These are phyloP conservation scores for Magnusiomyces fungicola DNA, from an alignment of 1,139 yeast species.

Conservation along the genomic window DNA sequence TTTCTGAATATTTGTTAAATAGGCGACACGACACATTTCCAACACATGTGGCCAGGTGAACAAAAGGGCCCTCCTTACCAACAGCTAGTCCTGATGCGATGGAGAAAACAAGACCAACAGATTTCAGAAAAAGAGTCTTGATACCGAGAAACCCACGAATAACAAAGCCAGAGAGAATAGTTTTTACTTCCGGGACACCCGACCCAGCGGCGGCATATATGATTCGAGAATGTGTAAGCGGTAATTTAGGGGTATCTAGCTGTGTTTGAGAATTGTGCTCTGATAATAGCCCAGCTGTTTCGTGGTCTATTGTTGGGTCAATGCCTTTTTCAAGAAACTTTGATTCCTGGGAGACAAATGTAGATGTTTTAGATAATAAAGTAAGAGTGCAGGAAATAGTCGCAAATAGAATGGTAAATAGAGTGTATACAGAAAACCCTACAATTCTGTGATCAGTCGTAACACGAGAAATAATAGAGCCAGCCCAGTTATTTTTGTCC, in stretches of 20 bases:
- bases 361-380: slow-evolving; percentile 41
- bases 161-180: slow-evolving; percentile 50
- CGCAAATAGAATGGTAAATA: slow-evolving; percentile 41
- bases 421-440: slow-evolving; percentile 38
- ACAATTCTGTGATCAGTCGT: slow-evolving; percentile 22
- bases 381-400: slow-evolving; percentile 43
- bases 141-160: slow-evolving; percentile 51
- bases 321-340: background rate
- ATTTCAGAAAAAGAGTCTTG: slow-evolving; percentile 46
- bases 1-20: slow-evolving; percentile 43
- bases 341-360: slow-evolving; percentile 21
- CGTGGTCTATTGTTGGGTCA: too few relatives aligned
- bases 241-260: background rate
- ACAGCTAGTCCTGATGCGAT: slow-evolving; percentile 60
- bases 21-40: slow-evolving; percentile 52
- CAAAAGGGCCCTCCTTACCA: slow-evolving; percentile 71
- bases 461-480: background rate
- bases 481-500: background rate
- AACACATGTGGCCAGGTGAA: slow-evolving; percentile 60
- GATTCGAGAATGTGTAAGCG: slow-evolving; percentile 21
- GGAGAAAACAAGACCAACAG: slow-evolving; percentile 47
- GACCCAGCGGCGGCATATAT: slow-evolving; percentile 55
- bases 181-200: slow-evolving; percentile 59
- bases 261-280: background rate
- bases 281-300: background rate